Evolutionary conservation across 23 red algal species (phyloP).

Genomic region (Gracilaria gracilis): DNA sequence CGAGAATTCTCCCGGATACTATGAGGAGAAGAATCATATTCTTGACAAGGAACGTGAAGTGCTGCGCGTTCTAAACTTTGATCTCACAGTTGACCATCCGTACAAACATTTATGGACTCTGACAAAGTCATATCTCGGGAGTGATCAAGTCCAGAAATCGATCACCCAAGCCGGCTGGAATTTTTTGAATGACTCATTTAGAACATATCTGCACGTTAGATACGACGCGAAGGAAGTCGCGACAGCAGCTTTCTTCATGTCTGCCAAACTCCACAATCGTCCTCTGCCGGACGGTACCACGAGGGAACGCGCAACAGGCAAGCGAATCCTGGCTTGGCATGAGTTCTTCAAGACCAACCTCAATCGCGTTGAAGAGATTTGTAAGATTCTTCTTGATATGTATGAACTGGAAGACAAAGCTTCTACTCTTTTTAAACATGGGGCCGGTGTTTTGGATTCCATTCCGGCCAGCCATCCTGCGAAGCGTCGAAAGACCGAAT

Average conservation of each 20-base stretch:
- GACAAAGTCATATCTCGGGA: constrained; percentile 68
- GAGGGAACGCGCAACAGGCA: constrained; percentile 42
- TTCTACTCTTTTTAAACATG: constrained; percentile 12
- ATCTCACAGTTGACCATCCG: constrained; percentile 85
- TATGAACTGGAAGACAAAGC: constrained; percentile 62
- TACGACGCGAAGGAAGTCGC: constrained; percentile 85
- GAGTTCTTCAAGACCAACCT: constrained; percentile 83
- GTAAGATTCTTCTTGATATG: constrained; percentile 73
- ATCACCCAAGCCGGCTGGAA: constrained; percentile 90
- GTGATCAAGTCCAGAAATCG: constrained; percentile 55
- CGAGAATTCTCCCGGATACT: constrained; percentile 76
- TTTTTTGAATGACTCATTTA: constrained; percentile 86
- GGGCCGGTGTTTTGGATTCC: constrained; percentile 54
- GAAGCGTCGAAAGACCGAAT: constrained; percentile 48
- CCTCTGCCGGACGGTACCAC: constrained; percentile 73
- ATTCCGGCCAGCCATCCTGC: constrained; percentile 36
- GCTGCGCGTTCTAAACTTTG: constrained; percentile 90
- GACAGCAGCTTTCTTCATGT: constrained; percentile 77
- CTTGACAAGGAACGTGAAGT: constrained; percentile 82
- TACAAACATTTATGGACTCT: constrained; percentile 83
- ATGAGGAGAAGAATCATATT: constrained; percentile 84
- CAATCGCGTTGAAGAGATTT: constrained; percentile 70
- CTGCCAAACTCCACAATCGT: constrained; percentile 70
- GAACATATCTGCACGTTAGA: constrained; percentile 81
- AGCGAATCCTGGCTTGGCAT: constrained; percentile 76